Percentiles rank a stretch among this genome's conserved stretches.
These are phyloP conservation scores for Solanum hybrid DNA, from an alignment of 305 asterid species.

Conservation along the genomic window DNA sequence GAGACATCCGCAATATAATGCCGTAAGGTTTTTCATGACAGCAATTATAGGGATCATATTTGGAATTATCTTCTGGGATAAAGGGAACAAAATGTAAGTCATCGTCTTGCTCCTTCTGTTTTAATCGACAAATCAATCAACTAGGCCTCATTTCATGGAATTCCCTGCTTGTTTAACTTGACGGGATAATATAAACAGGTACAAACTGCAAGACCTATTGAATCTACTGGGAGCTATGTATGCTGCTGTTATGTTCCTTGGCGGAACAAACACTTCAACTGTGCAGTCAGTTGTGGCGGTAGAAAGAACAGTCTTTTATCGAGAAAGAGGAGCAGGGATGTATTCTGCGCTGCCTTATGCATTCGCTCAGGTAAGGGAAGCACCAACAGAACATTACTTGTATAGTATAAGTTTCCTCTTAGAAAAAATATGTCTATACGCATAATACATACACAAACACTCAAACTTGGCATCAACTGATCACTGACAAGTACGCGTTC, in stretches of 20 bases:
- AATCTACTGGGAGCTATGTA: constrained; percentile 44
- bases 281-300: constrained; percentile 42
- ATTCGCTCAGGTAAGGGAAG: constrained; percentile 59
- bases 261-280: constrained; percentile 39
- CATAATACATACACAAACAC: neutral
- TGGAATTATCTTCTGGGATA: constrained; percentile 80
- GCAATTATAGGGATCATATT: constrained; percentile 54
- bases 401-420: neutral
- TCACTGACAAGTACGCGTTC: neutral
- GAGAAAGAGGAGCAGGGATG: constrained; percentile 44
- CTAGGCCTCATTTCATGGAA: neutral
- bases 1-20: constrained; percentile 83
- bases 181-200: constrained; percentile 9
- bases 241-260: constrained; percentile 42
- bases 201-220: constrained; percentile 31
- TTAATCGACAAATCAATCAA: neutral
- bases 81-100: constrained; percentile 68
- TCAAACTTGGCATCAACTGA: neutral
- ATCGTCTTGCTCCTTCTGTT: neutral
- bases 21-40: constrained; percentile 69
- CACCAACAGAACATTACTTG: neutral
- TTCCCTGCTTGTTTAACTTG: neutral
- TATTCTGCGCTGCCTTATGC: constrained; percentile 52
- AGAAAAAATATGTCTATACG: neutral
- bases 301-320: constrained; percentile 40